Conservation (phyloP, 2,329 filamentous ascomycete species). For the Colletotrichum liriopes region DNA sequence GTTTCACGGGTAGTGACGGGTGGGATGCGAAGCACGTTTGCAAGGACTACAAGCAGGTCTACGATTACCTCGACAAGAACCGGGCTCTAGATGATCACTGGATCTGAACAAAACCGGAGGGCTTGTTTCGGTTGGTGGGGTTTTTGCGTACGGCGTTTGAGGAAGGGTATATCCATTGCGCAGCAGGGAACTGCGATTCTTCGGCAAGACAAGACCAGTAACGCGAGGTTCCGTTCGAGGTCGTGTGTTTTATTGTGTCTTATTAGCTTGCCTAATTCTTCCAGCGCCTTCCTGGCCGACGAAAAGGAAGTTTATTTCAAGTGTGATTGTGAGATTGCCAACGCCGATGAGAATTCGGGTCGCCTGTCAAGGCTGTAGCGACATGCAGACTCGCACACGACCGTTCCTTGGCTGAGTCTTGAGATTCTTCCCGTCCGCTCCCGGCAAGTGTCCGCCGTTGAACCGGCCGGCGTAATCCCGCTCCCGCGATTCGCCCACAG, state of each 20-base stretch:
- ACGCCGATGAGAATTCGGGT: not conserved
- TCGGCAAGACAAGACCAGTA: not conserved
- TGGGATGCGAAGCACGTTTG: slow-evolving; percentile 62
- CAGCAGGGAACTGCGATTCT: not conserved
- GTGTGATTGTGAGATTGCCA: not conserved
- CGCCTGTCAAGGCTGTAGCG: not conserved
- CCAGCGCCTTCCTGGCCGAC: too few relatives aligned
- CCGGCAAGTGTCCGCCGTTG: not conserved
- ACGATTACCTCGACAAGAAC: slow-evolving; percentile 53
- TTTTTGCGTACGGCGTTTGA: not conserved
- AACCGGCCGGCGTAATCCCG: slow-evolving; percentile 30
- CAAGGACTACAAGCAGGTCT: slow-evolving; percentile 55
- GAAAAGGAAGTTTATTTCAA: not conserved
- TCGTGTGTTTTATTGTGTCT: not conserved
- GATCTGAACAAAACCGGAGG: slow-evolving; percentile 50
- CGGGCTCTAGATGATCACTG: slow-evolving; percentile 54
- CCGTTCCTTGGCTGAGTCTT: not conserved
- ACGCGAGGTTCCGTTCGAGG: not conserved
- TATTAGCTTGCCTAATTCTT: too few relatives aligned
- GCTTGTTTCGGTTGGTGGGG: not conserved
- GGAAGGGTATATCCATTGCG: not conserved
- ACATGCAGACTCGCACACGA: not conserved
- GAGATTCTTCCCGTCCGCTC: not conserved
- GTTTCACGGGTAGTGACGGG: slow-evolving; percentile 57
- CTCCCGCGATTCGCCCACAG: slow-evolving; percentile 15